Percentiles rank a stretch among this genome's conserved stretches.
Evolutionary conservation across 306 rosid genomes (phyloP).

Genomic region (Leucaena leucocephala): DNA sequence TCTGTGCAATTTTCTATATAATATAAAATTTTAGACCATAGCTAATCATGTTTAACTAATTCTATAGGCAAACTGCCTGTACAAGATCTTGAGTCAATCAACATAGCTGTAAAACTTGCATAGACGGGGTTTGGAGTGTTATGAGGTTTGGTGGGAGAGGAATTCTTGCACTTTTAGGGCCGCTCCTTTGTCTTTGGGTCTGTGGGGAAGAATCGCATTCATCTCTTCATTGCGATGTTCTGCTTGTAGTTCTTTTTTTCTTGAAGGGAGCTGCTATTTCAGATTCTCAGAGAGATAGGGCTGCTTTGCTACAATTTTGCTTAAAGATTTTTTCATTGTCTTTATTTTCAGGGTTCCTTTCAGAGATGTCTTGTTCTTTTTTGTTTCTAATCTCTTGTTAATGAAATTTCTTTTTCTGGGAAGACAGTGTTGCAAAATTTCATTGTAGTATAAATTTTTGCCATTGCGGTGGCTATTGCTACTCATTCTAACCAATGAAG

Average conservation of each 20-base stretch:
- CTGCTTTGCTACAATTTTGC: not conserved
- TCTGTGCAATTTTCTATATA: not conserved
- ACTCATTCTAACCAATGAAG: not conserved
- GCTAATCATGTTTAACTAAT: not conserved
- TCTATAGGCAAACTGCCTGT: not conserved
- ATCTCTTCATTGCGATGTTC: not conserved
- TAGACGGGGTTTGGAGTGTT: not conserved
- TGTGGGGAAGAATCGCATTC: not conserved
- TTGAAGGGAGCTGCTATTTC: not conserved
- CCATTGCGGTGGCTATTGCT: not conserved
- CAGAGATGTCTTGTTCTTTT: not conserved
- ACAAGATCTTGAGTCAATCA: not conserved
- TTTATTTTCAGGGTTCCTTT: not conserved
- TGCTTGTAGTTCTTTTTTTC: not conserved
- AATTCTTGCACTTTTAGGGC: not conserved
- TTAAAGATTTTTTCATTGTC: not conserved
- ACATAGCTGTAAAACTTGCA: slow-evolving; percentile 1
- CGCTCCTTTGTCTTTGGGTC: not conserved
- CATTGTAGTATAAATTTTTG: not conserved
- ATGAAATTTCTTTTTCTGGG: not conserved
- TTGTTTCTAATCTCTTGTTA: not conserved
- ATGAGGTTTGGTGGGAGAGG: not conserved
- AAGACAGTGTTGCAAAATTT: not conserved
- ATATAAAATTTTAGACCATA: not conserved
- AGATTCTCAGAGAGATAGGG: not conserved